Evolutionary conservation across 1,284 basidiomycete genomes (phyloP), one percentile per base, ranked within the genome.

Genomic region (Agaricales sp.): DNA sequence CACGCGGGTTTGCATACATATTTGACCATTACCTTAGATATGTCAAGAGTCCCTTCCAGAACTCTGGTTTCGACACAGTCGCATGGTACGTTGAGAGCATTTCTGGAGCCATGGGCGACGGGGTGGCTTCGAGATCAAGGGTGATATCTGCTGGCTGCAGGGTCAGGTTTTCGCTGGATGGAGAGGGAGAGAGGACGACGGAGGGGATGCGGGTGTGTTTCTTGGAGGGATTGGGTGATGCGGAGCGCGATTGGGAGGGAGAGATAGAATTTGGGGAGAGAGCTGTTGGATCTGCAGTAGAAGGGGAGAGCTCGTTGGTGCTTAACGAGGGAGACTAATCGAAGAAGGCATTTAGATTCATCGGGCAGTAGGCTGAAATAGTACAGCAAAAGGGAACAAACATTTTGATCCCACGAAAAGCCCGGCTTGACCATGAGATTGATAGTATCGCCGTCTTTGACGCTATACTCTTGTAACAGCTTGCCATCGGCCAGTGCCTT

Each of bases 401-500:
- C 69, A 22, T 71, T 61, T 38, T 80, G 74, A 57, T 85, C 77
- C 82, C 82, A 85, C 24, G 76, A 69, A 53, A 75, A 73, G 23
- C 82, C 82, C 2, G 88, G 78, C 62, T 91, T 93, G 61, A 89
- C 67, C 71, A 92, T 82, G 45, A 97, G 71, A 63, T 86, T 92
- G 56, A 95, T 70, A 21, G 80, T 84, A 53, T 87, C 81, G 13
- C 86, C 87, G 58, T 83, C 77, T 58, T 82, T 79, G 57, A 94
- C 74, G 56, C 70, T 78, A 69, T 95, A 97, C 63, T 96, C 93
- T 61, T 85, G 83, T 39, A 96, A 68, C 3, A 97, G 77, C 63
- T 92, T 93, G 37, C 67, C 70, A 67, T 95, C 92, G 20, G 79
- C 82, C 53, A 96, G 77, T 0, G 87, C 91, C 64, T 97, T 97